Evolutionary conservation across 257 asterid species (phyloP), one percentile per base, ranked within the genome.

Genomic region (Capsicum chinense): DNA sequence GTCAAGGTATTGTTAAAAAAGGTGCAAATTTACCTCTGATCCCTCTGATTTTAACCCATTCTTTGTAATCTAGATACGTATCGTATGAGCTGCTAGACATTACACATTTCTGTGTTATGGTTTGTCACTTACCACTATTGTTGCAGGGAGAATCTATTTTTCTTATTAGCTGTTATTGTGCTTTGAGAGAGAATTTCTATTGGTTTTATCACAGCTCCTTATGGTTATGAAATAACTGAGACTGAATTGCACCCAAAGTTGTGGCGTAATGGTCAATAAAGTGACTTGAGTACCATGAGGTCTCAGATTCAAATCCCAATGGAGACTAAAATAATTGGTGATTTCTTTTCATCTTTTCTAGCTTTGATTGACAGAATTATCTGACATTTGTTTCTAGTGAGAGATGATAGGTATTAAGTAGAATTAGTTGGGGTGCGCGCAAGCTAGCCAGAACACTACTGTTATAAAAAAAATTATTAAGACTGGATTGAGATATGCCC

Each of bases 1-100:
- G 90, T 96, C 84, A 96, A 91, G 98, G 99, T 94, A 78, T 85
- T 74, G 8, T 50, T 26, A 26, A 71, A 79, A 33, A 83, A 84
- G 2, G 6, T 83, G 33, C 11, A 26, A 1, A 33, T 58, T 50
- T 80, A 58, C 35, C n/a, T 66, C 5, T 13, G 42, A 56, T 47
- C 6, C 21, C 12, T 85, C 62, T 12, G 52, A 56, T 21, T 58
- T 56, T 33, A n/a, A 50, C 68, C 26, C 35, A 21, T 50, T 52
- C 58, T 56, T 17, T 39, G 8, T 39, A n/a, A 26, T 47, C 19
- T 50, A 15, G 66, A 78, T 78, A 33, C 2, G 2, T 76, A 44
- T 76, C 4, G 81, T 76, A 76, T 26, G 82, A 54, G 19, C 26
- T 33, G 82, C 50, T 56, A 11, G 16, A 56, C 44, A 15, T 33